These are phyloP conservation scores for Metschnikowia kofuensis DNA, from an alignment of 805 yeast genomes.

Conservation along the genomic window DNA sequence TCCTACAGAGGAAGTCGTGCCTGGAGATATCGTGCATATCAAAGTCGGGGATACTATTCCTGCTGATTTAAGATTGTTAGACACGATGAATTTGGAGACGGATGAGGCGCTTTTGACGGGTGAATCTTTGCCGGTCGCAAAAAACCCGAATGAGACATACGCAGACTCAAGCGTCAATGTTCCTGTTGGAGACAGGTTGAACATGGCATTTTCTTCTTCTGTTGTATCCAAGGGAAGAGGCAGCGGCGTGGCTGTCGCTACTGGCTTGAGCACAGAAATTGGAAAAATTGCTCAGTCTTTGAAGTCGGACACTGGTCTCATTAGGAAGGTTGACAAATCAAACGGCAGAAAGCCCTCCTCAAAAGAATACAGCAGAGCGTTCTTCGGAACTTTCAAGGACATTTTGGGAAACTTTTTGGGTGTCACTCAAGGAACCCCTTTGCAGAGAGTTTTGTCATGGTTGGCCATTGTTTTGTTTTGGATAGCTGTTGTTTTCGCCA, in stretches of 20 bases:
- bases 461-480: slow-evolving; percentile 69
- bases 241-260: slow-evolving; percentile 60
- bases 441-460: slow-evolving; percentile 71
- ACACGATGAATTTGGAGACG: slow-evolving; percentile 62
- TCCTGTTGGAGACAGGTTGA: slow-evolving; percentile 72
- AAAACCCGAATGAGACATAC: slow-evolving; percentile 44
- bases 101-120: slow-evolving; percentile 69
- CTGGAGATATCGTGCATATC: slow-evolving; percentile 66
- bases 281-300: slow-evolving; percentile 58
- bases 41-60: slow-evolving; percentile 75
- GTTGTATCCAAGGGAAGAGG: slow-evolving; percentile 75
- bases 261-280: slow-evolving; percentile 72
- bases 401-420: slow-evolving; percentile 70
- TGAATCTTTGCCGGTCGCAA: slow-evolving; percentile 62
- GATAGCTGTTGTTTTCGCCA: slow-evolving; percentile 81
- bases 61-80: slow-evolving; percentile 64
- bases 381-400: slow-evolving; percentile 48
- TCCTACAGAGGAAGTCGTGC: slow-evolving; percentile 63
- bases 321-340: slow-evolving; percentile 38
- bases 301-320: slow-evolving; percentile 31
- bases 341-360: slow-evolving; percentile 42
- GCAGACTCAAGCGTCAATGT: slow-evolving; percentile 26
- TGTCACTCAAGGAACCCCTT: slow-evolving; percentile 75
- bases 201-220: slow-evolving; percentile 69
- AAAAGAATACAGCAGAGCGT: slow-evolving; percentile 47